These are phyloP conservation scores for Chondrus crispus DNA, from an alignment of 23 red algal species.

Conservation along the genomic window DNA sequence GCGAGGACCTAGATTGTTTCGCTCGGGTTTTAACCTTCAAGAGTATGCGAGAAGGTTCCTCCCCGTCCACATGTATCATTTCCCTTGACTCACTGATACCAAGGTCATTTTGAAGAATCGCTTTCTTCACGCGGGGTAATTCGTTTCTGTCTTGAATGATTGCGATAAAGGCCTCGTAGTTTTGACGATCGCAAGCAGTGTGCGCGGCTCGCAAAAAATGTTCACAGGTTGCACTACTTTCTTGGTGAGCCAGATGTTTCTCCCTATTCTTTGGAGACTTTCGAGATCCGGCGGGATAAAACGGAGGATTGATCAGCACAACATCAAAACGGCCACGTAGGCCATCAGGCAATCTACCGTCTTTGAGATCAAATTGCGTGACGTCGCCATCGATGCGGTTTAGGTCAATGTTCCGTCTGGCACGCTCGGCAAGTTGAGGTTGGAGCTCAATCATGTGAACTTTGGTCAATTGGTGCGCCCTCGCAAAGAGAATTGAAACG, in stretches of 20 bases:
- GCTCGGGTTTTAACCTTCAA: background rate
- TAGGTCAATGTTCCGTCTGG: constrained; percentile 17
- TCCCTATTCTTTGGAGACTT: constrained; percentile 4
- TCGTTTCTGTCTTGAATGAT: constrained; percentile 38
- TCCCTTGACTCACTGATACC: background rate
- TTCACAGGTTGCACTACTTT: background rate
- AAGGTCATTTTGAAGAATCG: background rate
- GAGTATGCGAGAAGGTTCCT: background rate
- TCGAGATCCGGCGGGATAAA: constrained; percentile 11
- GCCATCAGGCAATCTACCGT: background rate
- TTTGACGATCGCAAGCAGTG: constrained; percentile 1
- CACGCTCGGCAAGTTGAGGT: constrained; percentile 21
- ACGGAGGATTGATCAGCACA: constrained; percentile 55
- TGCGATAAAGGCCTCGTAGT: constrained; percentile 20
- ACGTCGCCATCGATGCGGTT: constrained; percentile 19
- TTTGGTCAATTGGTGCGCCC: background rate
- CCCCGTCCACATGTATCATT: background rate
- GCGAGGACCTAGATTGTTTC: background rate
- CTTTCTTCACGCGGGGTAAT: constrained; percentile 9
- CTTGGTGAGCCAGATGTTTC: constrained; percentile 34
- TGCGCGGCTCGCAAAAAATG: constrained; percentile 26
- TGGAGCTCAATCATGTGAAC: constrained; percentile 30
- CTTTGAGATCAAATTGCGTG: constrained; percentile 6
- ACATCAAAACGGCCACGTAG: constrained; percentile 32
- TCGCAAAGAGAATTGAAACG: constrained; percentile 47